Evolutionary conservation across 176 grass and related monocot species (phyloP), one percentile per base, ranked within the genome.

Genomic region (Saccharum spontaneum): DNA sequence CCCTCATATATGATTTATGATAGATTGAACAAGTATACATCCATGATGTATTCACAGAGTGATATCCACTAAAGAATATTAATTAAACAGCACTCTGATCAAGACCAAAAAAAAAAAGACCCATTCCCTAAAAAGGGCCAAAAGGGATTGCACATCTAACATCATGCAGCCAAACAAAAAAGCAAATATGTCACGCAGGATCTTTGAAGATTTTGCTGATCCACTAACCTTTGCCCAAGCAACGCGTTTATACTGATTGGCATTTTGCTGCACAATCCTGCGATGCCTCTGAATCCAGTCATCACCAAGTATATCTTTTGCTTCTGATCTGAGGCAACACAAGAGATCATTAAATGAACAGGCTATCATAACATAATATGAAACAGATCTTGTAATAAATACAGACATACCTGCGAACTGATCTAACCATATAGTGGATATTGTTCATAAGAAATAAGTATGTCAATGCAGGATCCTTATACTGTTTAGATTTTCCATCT

Each of bases 261-360:
- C 96, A 89, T 98, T 98, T 92, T 95, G 93, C 82, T 98, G 96
- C 13, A 98, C 96, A 76, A 92, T 98, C 81, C 96, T 94, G 48
- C 96, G 90, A 78, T 98, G 96, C 70, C 91, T 98, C 78, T 98
- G 96, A 87, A 98, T 88, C 96, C 96, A 98, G 69, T 98, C 91
- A 87, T 98, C 96, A 77, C 96, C 96, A 68, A 98, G 87, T 89
- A 98, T 90, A 89, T 98, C 96, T 49, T 98, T 98, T 41, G 93
- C 96, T 93, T 95, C 96, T 86, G 96, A 98, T 87, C 96, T 98
- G 82, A 83, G 61, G 22, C 15, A 79, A 69, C 64, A 82, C 16
- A 86, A 26, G 1, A 66, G 17, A 68, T 62, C 30, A 33, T 34
- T 52, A 44, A 67, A 73, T 83, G 30, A 77, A 38, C 71, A 75